phyloP scores from a whole-genome alignment of 2,329 filamentous ascomycete species.

The Pestalotiopsis sp. region DNA sequence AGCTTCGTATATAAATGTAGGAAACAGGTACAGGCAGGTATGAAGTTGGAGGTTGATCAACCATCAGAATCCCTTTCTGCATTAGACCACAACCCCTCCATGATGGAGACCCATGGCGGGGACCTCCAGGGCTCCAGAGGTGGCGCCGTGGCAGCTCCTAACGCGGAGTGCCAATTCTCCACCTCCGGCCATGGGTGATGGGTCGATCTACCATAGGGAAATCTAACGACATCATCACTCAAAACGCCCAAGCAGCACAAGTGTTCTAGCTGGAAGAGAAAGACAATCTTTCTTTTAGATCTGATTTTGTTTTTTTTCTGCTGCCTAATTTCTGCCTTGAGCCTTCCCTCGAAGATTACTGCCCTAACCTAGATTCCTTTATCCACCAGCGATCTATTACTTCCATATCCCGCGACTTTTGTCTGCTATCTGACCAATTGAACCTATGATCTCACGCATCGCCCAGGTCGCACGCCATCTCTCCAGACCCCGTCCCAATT shows the following conservation, averaged over 20 bases:
- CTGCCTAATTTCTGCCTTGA: not conserved
- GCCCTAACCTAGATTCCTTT: not conserved
- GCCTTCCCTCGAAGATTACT: not conserved
- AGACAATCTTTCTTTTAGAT: not conserved
- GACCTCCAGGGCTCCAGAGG: not conserved
- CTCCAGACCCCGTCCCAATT: conserved; percentile 61
- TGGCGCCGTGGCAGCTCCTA: not conserved
- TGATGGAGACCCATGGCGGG: not conserved
- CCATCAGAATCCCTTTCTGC: not conserved
- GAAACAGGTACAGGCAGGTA: not conserved
- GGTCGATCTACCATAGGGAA: not conserved
- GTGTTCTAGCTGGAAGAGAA: not conserved
- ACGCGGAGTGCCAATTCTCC: not conserved
- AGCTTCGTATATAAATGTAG: not conserved
- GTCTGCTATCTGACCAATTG: not conserved
- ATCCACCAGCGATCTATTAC: not conserved
- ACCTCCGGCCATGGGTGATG: not conserved
- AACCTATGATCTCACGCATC: conserved; percentile 74
- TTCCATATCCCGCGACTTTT: not conserved
- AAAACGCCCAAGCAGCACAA: no score
- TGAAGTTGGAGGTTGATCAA: not conserved
- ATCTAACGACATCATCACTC: conserved; percentile 12
- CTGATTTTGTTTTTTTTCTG: not conserved
- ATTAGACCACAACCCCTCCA: conserved; percentile 4
- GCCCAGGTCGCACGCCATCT: conserved; percentile 76